Evolutionary conservation across 345 rosid genomes (phyloP).

Genomic region (Melastoma malabathricum): DNA sequence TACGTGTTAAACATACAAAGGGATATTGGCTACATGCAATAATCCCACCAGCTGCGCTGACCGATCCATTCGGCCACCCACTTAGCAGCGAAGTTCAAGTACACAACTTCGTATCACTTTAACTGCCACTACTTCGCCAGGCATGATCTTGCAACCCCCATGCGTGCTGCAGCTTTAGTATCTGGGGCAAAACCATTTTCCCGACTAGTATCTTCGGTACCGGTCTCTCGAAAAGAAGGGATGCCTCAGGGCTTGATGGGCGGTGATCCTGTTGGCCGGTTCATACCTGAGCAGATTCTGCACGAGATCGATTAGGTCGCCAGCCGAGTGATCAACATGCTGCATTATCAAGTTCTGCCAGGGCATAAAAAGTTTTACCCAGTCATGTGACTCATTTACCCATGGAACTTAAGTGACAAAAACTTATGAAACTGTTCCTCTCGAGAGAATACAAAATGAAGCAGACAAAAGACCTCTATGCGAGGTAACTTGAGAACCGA

Average conservation of each 20-base stretch:
- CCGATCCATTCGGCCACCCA: no score
- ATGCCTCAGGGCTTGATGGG: conserved; percentile 48
- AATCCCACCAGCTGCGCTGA: no score
- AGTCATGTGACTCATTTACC: background rate
- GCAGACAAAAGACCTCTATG: conserved; percentile 32
- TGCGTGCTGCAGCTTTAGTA: background rate
- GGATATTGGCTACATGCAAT: no score
- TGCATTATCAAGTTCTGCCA: conserved; percentile 55
- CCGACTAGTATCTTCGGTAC: conserved; percentile 23
- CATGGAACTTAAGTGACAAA: background rate
- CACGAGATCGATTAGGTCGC: conserved; percentile 46
- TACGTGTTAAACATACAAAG: background rate
- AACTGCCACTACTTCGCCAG: no score
- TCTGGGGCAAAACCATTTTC: background rate
- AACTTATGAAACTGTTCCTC: background rate
- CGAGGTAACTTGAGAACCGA: conserved; percentile 46
- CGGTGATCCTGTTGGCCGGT: conserved; percentile 34
- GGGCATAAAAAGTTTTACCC: background rate
- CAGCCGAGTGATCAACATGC: conserved; percentile 63
- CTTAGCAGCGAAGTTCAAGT: no score
- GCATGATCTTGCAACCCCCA: no score
- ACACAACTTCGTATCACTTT: no score
- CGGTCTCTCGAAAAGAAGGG: conserved; percentile 43
- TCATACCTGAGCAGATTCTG: conserved; percentile 53
- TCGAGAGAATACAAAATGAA: background rate